Evolutionary conservation across 345 rosid species (phyloP), one percentile per base, ranked within the genome.

Genomic region (Camelina laxa): DNA sequence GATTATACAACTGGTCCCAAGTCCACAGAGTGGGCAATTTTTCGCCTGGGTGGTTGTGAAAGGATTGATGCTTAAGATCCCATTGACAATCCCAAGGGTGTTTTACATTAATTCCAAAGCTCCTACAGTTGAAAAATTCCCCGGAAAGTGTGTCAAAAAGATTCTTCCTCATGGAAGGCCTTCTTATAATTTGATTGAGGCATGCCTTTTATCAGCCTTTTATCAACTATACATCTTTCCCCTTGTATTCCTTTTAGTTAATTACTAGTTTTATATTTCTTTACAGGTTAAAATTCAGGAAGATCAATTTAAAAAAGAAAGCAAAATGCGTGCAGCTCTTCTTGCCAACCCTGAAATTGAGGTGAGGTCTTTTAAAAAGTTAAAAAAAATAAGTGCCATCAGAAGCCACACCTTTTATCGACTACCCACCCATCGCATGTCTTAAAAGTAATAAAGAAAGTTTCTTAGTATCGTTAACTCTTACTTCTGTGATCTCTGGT

Each of bases 261-360:
- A 63, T 24, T 53, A 70, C 65, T 48, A 42, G 62, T 62, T 53
- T 66, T 67, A 38, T 67, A 10, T 30, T 60, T 64, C 69, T 71
- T 65, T 17, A 81, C 81, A 88, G 96, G 89, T 90, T 55, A 65
- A 59, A 48, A 76, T 82, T 79, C 91, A 87, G 57, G 97, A 91
- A 85, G 91, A 84, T 66, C 89, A 84, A 49, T 94, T 85, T 72
- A 80, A 65, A 80, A 73, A 84, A 36, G 96, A 90, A 80, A 83
- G 85, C 83, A 90, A 85, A 78, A 90, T 88, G 77, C 85, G 88
- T 27, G 85, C 85, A 21, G 95, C 98, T 64, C 96, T 94, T 75
- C 90, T 91, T 65, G 91, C 97, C 33, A 91, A 94, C 85, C 97
- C 98, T 33, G 96, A 88, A 79, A 82, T 91, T 68, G 96, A 94